Evolutionary conservation across 148 eudicot genomes (phyloP).

Genomic region (Vaccinium vitisidaea): DNA sequence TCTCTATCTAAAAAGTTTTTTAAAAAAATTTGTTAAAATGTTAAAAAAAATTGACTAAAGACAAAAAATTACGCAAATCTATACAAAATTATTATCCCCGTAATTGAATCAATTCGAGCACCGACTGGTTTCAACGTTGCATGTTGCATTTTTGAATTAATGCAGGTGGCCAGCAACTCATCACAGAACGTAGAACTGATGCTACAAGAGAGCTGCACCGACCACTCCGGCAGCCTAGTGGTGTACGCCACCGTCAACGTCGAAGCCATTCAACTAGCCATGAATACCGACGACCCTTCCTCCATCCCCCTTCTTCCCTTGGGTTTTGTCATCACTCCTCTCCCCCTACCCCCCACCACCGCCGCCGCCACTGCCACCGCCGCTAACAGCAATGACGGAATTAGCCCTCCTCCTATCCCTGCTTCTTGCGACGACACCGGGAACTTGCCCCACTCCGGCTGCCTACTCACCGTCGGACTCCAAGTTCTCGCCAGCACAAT

Average conservation of each 20-base stretch:
- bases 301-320: conserved; percentile 84
- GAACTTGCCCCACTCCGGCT: conserved; percentile 33
- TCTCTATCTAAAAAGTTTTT: no score
- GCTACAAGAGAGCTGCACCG: conserved; percentile 98
- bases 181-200: conserved; percentile 86
- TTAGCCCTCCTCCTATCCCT: neutral
- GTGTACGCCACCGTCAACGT: conserved; percentile 84
- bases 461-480: conserved; percentile 75
- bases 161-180: conserved; percentile 95
- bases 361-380: neutral
- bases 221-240: conserved; percentile 81
- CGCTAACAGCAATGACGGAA: neutral
- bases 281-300: conserved; percentile 85
- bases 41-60: no score
- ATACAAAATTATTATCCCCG: no score
- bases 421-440: conserved; percentile 12
- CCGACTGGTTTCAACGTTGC: no score
- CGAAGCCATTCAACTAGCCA: conserved; percentile 73
- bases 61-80: no score
- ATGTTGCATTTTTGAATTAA: neutral
- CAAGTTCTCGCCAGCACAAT: conserved; percentile 78
- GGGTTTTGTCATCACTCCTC: conserved; percentile 75
- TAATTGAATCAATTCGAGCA: no score
- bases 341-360: conserved; percentile 17
- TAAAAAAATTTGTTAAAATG: no score